Conservation (phyloP, 2,329 filamentous ascomycete genomes). For the Orbilia oligospora region DNA sequence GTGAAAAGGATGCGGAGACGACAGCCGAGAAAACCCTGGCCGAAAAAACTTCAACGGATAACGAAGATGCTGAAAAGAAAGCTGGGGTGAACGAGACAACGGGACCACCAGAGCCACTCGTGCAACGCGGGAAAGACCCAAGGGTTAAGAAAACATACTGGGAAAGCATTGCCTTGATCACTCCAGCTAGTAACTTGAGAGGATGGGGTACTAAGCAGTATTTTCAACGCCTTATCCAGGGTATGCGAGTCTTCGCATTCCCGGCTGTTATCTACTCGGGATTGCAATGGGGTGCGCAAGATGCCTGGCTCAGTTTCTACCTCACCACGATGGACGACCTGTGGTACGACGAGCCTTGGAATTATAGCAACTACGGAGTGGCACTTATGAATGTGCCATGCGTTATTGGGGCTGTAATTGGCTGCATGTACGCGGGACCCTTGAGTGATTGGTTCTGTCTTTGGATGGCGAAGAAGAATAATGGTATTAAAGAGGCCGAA, state of each 20-base stretch:
- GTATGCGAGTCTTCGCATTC: constrained; percentile 73
- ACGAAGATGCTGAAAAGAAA: constrained; percentile 41
- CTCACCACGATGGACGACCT: constrained; percentile 73
- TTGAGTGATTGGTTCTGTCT: constrained; percentile 73
- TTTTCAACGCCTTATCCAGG: constrained; percentile 71
- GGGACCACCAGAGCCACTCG: constrained; percentile 60
- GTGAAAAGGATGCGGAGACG: constrained; percentile 49
- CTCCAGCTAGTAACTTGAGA: constrained; percentile 71
- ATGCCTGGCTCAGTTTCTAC: constrained; percentile 75
- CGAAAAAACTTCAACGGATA: constrained; percentile 40
- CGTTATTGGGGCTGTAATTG: constrained; percentile 72
- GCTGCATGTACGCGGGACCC: constrained; percentile 74
- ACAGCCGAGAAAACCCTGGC: constrained; percentile 29
- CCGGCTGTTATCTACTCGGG: constrained; percentile 74
- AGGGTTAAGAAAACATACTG: constrained; percentile 70
- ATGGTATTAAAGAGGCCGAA: constrained; percentile 73
- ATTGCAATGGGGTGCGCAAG: constrained; percentile 74
- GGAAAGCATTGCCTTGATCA: constrained; percentile 73
- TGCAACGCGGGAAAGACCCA: constrained; percentile 45
- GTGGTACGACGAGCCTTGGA: constrained; percentile 72
- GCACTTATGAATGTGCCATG: constrained; percentile 74
- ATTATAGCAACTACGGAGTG: constrained; percentile 72
- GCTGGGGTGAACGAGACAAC: constrained; percentile 24
- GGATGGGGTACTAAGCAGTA: constrained; percentile 73
- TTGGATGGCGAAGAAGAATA: constrained; percentile 72